phyloP scores from a whole-genome alignment of 257 asterid genomes.

The Solanum habrochaites region DNA sequence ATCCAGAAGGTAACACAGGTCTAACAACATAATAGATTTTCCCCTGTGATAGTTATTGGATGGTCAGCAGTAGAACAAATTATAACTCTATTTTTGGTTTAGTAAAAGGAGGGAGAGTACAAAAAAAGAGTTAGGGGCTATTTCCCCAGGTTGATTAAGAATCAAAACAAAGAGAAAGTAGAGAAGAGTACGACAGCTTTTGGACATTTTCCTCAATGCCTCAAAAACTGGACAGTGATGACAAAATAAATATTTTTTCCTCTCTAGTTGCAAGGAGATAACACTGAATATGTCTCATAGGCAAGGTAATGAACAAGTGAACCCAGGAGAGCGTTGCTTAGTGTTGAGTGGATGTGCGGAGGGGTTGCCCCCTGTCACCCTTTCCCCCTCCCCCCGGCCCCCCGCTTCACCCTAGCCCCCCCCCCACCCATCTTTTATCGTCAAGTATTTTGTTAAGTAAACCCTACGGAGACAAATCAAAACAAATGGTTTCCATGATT shows the following conservation, averaged over 20 bases:
- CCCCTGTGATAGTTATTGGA: slow-evolving; percentile 38
- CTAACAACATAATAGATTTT: slow-evolving; percentile 70
- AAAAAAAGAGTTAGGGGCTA: background rate
- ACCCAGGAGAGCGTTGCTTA: too few relatives aligned
- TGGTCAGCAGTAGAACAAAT: background rate
- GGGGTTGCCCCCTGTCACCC: too few relatives aligned
- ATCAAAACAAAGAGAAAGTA: background rate
- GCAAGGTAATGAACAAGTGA: background rate
- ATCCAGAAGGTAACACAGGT: slow-evolving; percentile 82
- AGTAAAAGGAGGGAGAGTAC: background rate
- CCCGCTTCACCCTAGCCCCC: background rate
- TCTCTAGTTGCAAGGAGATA: background rate
- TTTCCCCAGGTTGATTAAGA: background rate
- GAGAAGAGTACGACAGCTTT: background rate
- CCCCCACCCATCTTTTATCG: background rate
- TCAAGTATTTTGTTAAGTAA: background rate
- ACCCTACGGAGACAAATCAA: background rate
- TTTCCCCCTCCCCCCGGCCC: too few relatives aligned
- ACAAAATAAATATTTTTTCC: background rate
- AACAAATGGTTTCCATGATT: background rate
- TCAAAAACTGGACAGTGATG: background rate
- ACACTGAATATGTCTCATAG: background rate
- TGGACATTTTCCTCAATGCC: background rate
- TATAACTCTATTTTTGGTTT: background rate
- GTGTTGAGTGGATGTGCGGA: too few relatives aligned